These are phyloP conservation scores for Macrolepiota fuliginosa DNA, from an alignment of 768 basidiomycete genomes.

Conservation along the genomic window DNA sequence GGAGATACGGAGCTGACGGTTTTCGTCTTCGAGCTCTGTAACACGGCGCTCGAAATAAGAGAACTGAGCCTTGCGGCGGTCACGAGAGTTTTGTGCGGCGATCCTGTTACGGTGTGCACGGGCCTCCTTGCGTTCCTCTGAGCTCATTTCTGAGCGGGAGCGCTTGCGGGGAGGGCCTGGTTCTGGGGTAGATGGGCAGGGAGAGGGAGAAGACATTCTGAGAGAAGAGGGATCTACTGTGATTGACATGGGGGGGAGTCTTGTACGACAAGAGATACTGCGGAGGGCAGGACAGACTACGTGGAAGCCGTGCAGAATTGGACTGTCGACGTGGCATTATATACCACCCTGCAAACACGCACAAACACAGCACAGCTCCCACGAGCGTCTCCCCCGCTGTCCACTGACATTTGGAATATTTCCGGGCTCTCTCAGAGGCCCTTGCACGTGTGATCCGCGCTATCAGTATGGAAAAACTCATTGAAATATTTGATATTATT, in stretches of 20 bases:
- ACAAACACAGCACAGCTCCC: background rate
- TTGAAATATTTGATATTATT: no score
- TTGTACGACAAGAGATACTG: slow-evolving; percentile 24
- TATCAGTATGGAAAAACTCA: no score
- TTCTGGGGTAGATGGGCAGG: slow-evolving; percentile 19
- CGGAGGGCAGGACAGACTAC: slow-evolving; percentile 35
- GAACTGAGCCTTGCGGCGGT: slow-evolving; percentile 86
- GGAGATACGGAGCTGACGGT: slow-evolving; percentile 57
- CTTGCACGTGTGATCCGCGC: background rate
- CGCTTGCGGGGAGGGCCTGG: slow-evolving; percentile 67
- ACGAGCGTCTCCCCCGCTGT: background rate
- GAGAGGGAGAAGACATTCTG: slow-evolving; percentile 25
- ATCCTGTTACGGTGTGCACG: slow-evolving; percentile 91
- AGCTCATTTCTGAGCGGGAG: slow-evolving; percentile 54
- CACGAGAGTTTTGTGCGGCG: slow-evolving; percentile 91
- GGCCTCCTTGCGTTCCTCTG: slow-evolving; percentile 84
- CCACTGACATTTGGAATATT: background rate
- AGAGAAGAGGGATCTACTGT: slow-evolving; percentile 31
- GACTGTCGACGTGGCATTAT: slow-evolving; percentile 21
- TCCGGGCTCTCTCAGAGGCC: background rate
- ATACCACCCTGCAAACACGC: background rate
- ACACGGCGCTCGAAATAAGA: slow-evolving; percentile 63
- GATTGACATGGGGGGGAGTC: slow-evolving; percentile 14
- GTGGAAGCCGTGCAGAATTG: slow-evolving; percentile 29
- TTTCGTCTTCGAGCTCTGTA: slow-evolving; percentile 79